phyloP scores from a whole-genome alignment of 2,329 filamentous ascomycete species.

The Colletotrichum cuscutae region DNA sequence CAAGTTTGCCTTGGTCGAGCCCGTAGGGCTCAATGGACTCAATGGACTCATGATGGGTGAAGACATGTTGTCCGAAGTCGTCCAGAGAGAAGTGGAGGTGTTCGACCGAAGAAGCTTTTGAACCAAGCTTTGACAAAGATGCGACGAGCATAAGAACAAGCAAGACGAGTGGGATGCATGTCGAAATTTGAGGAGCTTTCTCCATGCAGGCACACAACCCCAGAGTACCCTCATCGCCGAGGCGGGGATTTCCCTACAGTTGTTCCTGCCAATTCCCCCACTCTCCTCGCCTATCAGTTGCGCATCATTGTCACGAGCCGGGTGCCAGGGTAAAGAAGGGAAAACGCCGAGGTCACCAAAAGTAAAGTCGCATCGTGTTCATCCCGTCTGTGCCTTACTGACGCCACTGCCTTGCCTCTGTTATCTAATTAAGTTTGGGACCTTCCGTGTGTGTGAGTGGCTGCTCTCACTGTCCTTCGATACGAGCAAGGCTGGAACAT shows the following conservation, averaged over 20 bases:
- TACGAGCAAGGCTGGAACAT: conserved; percentile 12
- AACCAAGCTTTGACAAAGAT: conserved; percentile 8
- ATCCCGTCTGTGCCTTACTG: neutral
- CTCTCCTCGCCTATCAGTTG: neutral
- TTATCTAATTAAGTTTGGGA: neutral
- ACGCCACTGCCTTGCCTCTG: neutral
- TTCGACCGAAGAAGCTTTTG: conserved; percentile 7
- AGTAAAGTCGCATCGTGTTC: conserved; percentile 9
- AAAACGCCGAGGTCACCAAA: conserved; percentile 11
- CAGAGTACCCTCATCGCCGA: neutral
- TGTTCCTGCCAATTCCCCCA: neutral
- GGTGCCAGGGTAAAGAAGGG: neutral
- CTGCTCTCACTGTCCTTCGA: neutral
- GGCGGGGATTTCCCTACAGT: conserved; percentile 9
- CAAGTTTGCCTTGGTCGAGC: conserved; percentile 15
- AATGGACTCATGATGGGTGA: conserved; percentile 27
- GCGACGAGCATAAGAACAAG: conserved; percentile 4
- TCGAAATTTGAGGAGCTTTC: conserved; percentile 14
- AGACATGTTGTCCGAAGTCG: conserved; percentile 10
- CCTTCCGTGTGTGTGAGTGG: neutral
- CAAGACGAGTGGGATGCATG: conserved; percentile 2
- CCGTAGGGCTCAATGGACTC: conserved; percentile 19
- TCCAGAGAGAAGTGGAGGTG: neutral
- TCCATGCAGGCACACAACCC: conserved; percentile 8
- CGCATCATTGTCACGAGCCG: conserved; percentile 22